phyloP scores from a whole-genome alignment of 306 rosid genomes.

The Quercus cerris region DNA sequence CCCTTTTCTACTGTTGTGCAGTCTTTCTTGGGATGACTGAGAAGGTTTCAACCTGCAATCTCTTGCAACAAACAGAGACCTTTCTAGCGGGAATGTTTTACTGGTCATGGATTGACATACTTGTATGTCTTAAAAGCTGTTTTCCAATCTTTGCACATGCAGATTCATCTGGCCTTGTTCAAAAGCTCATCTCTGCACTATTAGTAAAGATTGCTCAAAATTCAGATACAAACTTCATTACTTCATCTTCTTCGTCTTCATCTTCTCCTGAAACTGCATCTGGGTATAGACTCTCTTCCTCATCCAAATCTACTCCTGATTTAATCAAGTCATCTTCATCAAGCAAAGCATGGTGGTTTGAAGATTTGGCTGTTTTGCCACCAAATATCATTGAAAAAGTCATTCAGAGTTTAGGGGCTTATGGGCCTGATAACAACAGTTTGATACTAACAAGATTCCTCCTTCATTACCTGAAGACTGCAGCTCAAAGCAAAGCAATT shows the following conservation, averaged over 20 bases:
- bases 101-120: conserved; percentile 63
- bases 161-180: conserved; percentile 50
- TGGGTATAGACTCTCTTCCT: conserved; percentile 35
- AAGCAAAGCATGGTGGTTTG: conserved; percentile 72
- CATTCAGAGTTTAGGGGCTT: conserved; percentile 42
- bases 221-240: conserved; percentile 32
- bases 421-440: conserved; percentile 43
- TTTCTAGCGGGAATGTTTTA: conserved; percentile 48
- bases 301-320: conserved; percentile 44
- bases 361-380: conserved; percentile 58
- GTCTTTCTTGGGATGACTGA: conserved; percentile 65
- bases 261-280: conserved; percentile 54
- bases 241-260: conserved; percentile 35
- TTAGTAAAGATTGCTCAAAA: conserved; percentile 49
- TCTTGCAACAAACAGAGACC: conserved; percentile 48
- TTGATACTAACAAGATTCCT: conserved; percentile 61
- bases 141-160: conserved; percentile 30
- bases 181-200: conserved; percentile 57
- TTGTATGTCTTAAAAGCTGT: conserved; percentile 46
- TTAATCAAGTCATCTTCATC: conserved; percentile 33
- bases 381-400: conserved; percentile 61
- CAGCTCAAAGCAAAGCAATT: conserved; percentile 25
- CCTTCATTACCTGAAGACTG: conserved; percentile 54
- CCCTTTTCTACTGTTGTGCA: conserved; percentile 56
- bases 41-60: conserved; percentile 40